These are phyloP conservation scores for Lantana camara DNA, from an alignment of 257 asterid genomes.

Conservation along the genomic window DNA sequence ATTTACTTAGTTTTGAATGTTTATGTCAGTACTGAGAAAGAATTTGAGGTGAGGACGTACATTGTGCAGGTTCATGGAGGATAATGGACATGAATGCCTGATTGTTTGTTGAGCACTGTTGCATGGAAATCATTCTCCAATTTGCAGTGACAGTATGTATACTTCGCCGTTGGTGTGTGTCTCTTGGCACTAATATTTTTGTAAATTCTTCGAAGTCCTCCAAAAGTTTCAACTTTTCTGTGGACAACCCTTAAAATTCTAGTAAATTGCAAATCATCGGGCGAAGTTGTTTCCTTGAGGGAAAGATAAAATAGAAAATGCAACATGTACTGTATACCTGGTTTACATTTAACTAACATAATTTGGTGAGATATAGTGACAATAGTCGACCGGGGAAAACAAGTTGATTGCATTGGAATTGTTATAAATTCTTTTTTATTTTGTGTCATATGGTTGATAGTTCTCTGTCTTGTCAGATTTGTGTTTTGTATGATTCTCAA, in stretches of 20 bases:
- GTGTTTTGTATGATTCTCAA: background rate
- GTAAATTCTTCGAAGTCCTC: background rate
- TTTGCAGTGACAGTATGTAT: background rate
- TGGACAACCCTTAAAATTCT: background rate
- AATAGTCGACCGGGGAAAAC: background rate
- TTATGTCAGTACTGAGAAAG: background rate
- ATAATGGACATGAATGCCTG: background rate
- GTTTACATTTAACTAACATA: background rate
- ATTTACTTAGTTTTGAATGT: background rate
- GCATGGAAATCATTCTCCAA: constrained; percentile 5
- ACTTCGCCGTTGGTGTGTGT: background rate
- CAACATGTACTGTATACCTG: background rate
- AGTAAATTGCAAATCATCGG: background rate
- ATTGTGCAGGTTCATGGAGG: constrained; percentile 12
- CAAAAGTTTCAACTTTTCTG: background rate
- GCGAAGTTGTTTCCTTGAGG: background rate
- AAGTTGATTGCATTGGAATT: too few species aligned
- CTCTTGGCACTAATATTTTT: background rate
- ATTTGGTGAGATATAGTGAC: background rate
- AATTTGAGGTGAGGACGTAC: constrained; percentile 4
- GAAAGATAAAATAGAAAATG: background rate
- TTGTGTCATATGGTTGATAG: too few species aligned
- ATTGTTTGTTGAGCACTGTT: background rate
- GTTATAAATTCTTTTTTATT: too few species aligned
- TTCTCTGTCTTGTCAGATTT: background rate